Conservation (phyloP, 2,329 filamentous ascomycete species). For the Podosphaera leucotricha region DNA sequence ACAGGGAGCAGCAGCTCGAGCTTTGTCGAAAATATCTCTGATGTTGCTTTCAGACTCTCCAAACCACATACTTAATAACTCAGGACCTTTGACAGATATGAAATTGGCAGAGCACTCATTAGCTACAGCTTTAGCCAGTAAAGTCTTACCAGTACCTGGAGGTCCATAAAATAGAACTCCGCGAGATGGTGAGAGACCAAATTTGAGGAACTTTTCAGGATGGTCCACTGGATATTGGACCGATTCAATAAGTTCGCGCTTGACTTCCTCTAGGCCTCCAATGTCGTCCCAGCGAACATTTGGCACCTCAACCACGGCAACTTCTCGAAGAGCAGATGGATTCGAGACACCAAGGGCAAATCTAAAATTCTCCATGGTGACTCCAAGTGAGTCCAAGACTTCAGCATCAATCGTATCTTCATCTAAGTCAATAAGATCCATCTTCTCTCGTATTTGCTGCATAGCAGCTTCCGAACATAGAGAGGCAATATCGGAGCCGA, state of each 20-base stretch:
- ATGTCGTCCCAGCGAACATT: constrained; percentile 99
- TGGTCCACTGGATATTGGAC: constrained; percentile 99
- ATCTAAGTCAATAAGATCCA: constrained; percentile 97
- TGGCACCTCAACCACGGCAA: constrained; percentile 95
- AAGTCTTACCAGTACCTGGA: constrained; percentile 98
- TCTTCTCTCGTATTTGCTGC: constrained; percentile 99
- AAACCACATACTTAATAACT: constrained; percentile 99
- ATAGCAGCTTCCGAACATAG: constrained; percentile 98
- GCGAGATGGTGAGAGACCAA: constrained; percentile 88
- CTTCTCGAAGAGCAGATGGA: constrained; percentile 93
- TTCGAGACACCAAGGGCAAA: constrained; percentile 96
- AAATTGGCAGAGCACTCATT: constrained; percentile 99
- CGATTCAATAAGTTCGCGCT: constrained; percentile 97
- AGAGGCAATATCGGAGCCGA: constrained; percentile 93
- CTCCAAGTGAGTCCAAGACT: constrained; percentile 89
- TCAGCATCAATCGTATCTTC: constrained; percentile 98
- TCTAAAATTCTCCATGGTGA: constrained; percentile 99
- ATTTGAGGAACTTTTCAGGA: constrained; percentile 99
- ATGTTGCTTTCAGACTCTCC: constrained; percentile 99
- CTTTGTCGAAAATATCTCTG: constrained; percentile 98
- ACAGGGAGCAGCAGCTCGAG: constrained; percentile 87
- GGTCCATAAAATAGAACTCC: constrained; percentile 98
- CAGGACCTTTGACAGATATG: constrained; percentile 96
- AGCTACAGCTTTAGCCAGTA: constrained; percentile 97
- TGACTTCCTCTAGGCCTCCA: constrained; percentile 92